A percentile compares a stretch with the other conserved stretches of the same genome.
Evolutionary conservation across 2,329 filamentous ascomycete species (phyloP).

Genomic region (Penicillium brevicompactum): DNA sequence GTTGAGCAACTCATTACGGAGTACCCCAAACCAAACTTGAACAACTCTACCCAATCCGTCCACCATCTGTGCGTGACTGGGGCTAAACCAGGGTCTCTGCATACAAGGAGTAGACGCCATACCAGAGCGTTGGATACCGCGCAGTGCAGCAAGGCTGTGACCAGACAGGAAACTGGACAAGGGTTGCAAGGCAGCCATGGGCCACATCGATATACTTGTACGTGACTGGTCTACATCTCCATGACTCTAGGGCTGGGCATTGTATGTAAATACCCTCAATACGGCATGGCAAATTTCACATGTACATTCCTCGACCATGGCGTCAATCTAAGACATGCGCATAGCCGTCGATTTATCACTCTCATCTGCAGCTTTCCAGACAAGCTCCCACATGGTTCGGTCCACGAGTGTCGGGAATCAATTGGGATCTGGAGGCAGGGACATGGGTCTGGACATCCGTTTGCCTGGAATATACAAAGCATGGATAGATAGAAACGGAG

Average conservation of each 20-base stretch:
- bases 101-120: neutral
- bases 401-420: constrained; percentile 1
- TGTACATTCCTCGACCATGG: neutral
- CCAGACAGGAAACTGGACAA: neutral
- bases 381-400: constrained; percentile 5
- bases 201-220: neutral
- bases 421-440: neutral
- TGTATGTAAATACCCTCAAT: neutral
- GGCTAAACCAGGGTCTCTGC: constrained; percentile 1
- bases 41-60: neutral
- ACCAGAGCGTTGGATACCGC: neutral
- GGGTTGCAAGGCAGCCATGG: neutral
- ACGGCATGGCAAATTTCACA: constrained; percentile 1
- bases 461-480: neutral
- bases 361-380: constrained; percentile 2
- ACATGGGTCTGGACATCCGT: neutral
- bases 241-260: neutral
- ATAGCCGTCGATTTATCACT: neutral
- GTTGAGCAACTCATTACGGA: neutral
- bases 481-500: neutral
- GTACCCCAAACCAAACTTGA: neutral
- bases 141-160: neutral
- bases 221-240: neutral
- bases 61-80: neutral
- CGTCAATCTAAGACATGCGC: neutral